Percentiles rank a stretch among this genome's conserved stretches.
Evolutionary conservation across 2,329 filamentous ascomycete genomes (phyloP).

Genomic region (Pestalotiopsis fici): DNA sequence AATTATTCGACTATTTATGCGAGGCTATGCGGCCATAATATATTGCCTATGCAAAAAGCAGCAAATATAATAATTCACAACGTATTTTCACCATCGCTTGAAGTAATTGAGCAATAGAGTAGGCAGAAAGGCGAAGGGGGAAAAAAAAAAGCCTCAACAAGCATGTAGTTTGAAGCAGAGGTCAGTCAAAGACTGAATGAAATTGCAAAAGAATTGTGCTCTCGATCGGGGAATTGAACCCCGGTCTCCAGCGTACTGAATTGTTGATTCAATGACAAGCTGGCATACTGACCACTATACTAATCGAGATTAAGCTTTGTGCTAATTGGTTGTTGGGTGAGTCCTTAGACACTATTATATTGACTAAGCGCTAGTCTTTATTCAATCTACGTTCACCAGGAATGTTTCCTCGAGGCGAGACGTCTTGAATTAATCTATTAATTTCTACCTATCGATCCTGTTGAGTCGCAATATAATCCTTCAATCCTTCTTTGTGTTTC

Average conservation of each 20-base stretch:
- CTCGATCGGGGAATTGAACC: slow-evolving; percentile 37
- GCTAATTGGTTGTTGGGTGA: background rate
- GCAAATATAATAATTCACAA: background rate
- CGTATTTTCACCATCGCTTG: no score
- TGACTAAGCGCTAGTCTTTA: background rate
- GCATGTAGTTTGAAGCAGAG: no score
- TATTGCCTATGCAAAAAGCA: background rate
- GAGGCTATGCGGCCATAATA: background rate
- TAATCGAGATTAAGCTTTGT: slow-evolving; percentile 22
- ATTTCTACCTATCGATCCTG: no score
- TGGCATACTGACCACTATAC: slow-evolving; percentile 30
- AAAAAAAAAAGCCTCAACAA: background rate
- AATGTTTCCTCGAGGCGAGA: no score
- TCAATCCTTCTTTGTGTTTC: no score
- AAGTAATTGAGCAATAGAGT: no score
- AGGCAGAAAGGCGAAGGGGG: no score
- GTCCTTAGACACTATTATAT: background rate
- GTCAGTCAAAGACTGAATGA: no score
- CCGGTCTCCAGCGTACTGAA: slow-evolving; percentile 29
- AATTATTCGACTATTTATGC: no score
- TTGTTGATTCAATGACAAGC: slow-evolving; percentile 20
- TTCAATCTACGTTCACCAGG: no score
- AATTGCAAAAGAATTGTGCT: slow-evolving; percentile 16
- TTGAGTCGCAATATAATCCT: no score
- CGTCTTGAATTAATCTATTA: no score